Conservation (phyloP, 2,329 filamentous ascomycete species). For the Esteya vermicola region DNA sequence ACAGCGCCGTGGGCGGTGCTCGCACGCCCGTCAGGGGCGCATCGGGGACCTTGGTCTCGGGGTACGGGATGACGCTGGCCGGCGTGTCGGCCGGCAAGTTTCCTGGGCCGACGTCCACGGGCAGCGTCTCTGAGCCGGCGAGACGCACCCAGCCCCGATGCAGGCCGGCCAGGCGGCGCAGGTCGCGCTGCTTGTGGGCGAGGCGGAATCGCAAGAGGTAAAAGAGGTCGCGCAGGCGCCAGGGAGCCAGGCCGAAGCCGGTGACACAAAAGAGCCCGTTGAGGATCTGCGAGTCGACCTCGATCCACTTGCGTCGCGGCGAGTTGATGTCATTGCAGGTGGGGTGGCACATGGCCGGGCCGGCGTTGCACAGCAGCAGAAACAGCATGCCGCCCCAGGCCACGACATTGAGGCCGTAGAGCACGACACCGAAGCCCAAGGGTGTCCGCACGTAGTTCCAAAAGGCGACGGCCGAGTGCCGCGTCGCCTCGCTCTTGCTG, state of each 20-base stretch:
- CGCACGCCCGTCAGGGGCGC: slow-evolving; percentile 58
- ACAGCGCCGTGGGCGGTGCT: slow-evolving; percentile 50
- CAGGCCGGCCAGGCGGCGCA: slow-evolving; percentile 59
- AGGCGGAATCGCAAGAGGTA: slow-evolving; percentile 54
- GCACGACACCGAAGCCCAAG: slow-evolving; percentile 58
- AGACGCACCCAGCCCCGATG: slow-evolving; percentile 66
- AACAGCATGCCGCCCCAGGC: slow-evolving; percentile 91
- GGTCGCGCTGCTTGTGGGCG: slow-evolving; percentile 28
- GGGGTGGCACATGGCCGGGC: slow-evolving; percentile 58
- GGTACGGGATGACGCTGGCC: slow-evolving; percentile 44
- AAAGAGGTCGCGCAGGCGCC: slow-evolving; percentile 70
- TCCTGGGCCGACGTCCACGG: slow-evolving; percentile 35
- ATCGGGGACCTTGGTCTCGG: slow-evolving; percentile 46
- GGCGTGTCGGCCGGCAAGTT: slow-evolving; percentile 27
- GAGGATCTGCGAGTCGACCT: slow-evolving; percentile 70
- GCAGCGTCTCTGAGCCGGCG: slow-evolving; percentile 46
- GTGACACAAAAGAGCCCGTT: slow-evolving; percentile 80
- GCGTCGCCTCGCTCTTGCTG: slow-evolving; percentile 42
- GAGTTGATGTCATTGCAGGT: slow-evolving; percentile 60
- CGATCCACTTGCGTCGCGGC: slow-evolving; percentile 70
- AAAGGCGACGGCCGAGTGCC: slow-evolving; percentile 44
- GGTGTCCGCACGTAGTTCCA: slow-evolving; percentile 64
- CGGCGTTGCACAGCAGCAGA: slow-evolving; percentile 62
- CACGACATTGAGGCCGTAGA: slow-evolving; percentile 72
- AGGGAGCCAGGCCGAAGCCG: slow-evolving; percentile 70